Percentiles rank a stretch among this genome's conserved stretches.
These are phyloP conservation scores for Leishmania turanica DNA, from an alignment of 208 protist genomes.

Conservation along the genomic window DNA sequence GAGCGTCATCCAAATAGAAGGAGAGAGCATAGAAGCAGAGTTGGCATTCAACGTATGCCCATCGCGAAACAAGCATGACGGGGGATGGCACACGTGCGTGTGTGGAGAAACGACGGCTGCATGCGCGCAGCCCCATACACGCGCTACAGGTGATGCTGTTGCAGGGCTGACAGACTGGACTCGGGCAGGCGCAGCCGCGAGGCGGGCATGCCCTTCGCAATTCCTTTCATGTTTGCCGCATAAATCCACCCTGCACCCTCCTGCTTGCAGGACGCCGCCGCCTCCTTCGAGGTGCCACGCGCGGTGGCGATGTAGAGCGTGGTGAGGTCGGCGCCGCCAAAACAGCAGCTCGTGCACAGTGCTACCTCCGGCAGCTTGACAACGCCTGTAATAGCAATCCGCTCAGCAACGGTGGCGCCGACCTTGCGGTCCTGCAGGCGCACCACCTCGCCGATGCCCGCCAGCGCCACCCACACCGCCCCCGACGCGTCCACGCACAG, in stretches of 20 bases:
- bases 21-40: too few species aligned
- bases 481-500: slow-evolving; percentile 31
- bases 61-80: not conserved
- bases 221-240: slow-evolving; percentile 27
- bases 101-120: not conserved
- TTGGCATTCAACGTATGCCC: too few species aligned
- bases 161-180: not conserved
- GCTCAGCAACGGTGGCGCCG: not conserved
- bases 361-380: slow-evolving; percentile 19
- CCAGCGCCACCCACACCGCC: slow-evolving; percentile 27
- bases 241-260: slow-evolving; percentile 25
- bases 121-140: not conserved
- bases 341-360: slow-evolving; percentile 37
- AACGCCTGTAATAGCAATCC: slow-evolving; percentile 21
- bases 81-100: not conserved
- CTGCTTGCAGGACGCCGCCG: slow-evolving; percentile 25
- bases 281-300: slow-evolving; percentile 22
- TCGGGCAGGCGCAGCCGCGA: slow-evolving; percentile 12
- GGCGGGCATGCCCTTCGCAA: slow-evolving; percentile 24
- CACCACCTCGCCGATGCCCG: slow-evolving; percentile 32
- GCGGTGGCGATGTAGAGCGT: slow-evolving; percentile 41
- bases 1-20: not conserved
- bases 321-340: slow-evolving; percentile 27
- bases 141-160: slow-evolving; percentile 1
- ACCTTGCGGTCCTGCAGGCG: slow-evolving; percentile 21